phyloP scores from a whole-genome alignment of 192 early-diverging fungal species.

The Phlyctochytrium bullatum region DNA sequence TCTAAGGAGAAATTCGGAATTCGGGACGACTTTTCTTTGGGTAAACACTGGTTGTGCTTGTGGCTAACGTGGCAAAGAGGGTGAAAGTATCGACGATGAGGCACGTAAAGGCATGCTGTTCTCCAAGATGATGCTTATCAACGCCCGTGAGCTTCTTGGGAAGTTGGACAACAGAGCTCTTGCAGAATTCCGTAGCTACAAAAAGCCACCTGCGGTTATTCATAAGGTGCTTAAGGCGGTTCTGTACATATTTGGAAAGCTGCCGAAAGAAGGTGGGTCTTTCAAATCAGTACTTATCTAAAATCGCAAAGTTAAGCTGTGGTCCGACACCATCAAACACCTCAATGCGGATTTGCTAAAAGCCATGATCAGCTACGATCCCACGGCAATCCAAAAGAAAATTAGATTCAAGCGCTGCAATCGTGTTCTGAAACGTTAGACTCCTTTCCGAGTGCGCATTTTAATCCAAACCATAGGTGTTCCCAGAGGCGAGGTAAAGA shows the following conservation, averaged over 20 bases:
- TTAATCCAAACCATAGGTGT: constrained; percentile 29
- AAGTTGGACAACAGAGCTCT: constrained; percentile 43
- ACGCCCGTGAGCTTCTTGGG: constrained; percentile 31
- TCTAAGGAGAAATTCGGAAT: constrained; percentile 27
- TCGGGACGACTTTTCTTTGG: constrained; percentile 6
- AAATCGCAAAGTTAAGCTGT: constrained; percentile 32
- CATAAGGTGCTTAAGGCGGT: constrained; percentile 54
- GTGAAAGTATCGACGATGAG: constrained; percentile 46
- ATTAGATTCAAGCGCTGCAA: constrained; percentile 45
- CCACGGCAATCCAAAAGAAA: constrained; percentile 55
- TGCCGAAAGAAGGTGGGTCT: constrained; percentile 45
- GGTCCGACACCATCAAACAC: constrained; percentile 37
- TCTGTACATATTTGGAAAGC: constrained; percentile 54
- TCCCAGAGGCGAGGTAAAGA: constrained; percentile 43
- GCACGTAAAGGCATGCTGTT: constrained; percentile 46
- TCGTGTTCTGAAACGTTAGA: constrained; percentile 48
- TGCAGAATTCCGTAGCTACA: constrained; percentile 54
- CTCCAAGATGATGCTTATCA: constrained; percentile 48
- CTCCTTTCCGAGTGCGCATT: neutral
- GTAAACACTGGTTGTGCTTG: neutral
- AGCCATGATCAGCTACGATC: constrained; percentile 52
- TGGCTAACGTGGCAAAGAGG: constrained; percentile 26
- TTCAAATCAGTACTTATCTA: neutral
- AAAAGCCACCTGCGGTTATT: constrained; percentile 50
- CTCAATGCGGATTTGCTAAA: constrained; percentile 51